Base-by-base conservation (phyloP, 176 grass and related monocot species). In the Oryza officinalis region DNA sequence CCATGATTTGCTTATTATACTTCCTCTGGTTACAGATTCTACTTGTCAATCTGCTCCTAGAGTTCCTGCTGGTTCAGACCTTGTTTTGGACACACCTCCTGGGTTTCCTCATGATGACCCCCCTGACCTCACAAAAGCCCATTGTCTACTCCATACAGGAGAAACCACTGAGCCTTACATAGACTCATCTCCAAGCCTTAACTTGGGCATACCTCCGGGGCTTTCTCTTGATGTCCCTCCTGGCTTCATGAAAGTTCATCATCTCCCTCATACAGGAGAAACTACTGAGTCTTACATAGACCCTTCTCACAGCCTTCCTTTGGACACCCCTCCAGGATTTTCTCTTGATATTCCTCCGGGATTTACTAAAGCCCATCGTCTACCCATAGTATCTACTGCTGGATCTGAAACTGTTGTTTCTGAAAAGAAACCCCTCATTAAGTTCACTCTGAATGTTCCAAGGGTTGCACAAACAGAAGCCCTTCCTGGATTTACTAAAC, bases 381-480 rank as follows among this genome's bases (percentile, higher is more conserved):
- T 67, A 43, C 54, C 67, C 66, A 41, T 22, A 13, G 47, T 74
- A 68, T 18, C 81, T 61, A 27, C 59, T 79, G 67, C 60, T 59
- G 75, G 32, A 65, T 18, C 75, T 68, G 76, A 70, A 76, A 37
- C 46, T 76, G 77, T 30, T 41, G 87, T 49, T 77, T 89, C 67
- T 63, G 74, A 89, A 83, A 89, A 57, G 63, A 81, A 77, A 12
- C 26, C 79, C 33, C 15, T 71, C 11, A 70, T 84, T 70, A 84
- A 65, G 26, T 91, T 91, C 60, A 82, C 89, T 49, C 72, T 91
- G 7, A 85, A 88, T 38, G 54, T 74, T 71, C 30, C 33, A 63
- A 88, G 30, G 23, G 57, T 20, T 75, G 25, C 74, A 50, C 37
- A 31, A 75, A 46, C 69, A 57, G 82, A 69, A 59, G 60, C 20